A percentile compares a stretch with the other conserved stretches of the same genome.
Conservation (phyloP, 106 monocot genomes). For the Gastrodia elata region DNA sequence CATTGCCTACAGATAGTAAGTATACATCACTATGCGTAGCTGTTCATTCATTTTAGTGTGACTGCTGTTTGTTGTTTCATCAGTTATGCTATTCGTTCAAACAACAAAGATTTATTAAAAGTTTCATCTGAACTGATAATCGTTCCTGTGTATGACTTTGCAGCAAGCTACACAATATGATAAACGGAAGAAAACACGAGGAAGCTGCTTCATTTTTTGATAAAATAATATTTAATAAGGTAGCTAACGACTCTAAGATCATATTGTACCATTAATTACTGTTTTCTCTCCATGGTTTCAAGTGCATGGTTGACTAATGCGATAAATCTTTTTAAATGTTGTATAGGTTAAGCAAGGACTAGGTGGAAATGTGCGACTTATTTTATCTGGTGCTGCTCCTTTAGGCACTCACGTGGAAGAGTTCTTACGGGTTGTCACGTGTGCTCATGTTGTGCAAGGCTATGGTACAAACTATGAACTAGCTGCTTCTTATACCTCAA, state of each 20-base stretch:
- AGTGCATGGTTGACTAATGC: background rate
- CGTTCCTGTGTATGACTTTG: conserved; percentile 4
- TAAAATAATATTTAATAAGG: conserved; percentile 79
- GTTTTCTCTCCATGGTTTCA: background rate
- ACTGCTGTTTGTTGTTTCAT: background rate
- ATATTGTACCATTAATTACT: background rate
- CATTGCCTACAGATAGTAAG: conserved; percentile 65
- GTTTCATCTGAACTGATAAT: background rate
- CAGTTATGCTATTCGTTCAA: background rate
- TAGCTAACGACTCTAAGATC: background rate
- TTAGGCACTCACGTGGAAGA: conserved; percentile 74
- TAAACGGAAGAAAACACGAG: conserved; percentile 57
- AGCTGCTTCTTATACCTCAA: background rate
- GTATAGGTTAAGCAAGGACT: conserved; percentile 82
- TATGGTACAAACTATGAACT: conserved; percentile 45
- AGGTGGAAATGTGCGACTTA: conserved; percentile 78
- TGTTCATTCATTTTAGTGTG: background rate
- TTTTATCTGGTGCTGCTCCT: conserved; percentile 92
- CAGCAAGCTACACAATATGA: conserved; percentile 73
- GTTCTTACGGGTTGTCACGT: conserved; percentile 52
- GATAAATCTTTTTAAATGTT: background rate
- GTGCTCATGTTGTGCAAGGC: conserved; percentile 78
- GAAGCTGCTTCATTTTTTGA: conserved; percentile 73
- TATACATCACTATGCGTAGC: background rate
- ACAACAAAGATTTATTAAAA: background rate